These are phyloP conservation scores for Chlamydomonas eustigma DNA, from an alignment of 139 green algal species.

Conservation along the genomic window DNA sequence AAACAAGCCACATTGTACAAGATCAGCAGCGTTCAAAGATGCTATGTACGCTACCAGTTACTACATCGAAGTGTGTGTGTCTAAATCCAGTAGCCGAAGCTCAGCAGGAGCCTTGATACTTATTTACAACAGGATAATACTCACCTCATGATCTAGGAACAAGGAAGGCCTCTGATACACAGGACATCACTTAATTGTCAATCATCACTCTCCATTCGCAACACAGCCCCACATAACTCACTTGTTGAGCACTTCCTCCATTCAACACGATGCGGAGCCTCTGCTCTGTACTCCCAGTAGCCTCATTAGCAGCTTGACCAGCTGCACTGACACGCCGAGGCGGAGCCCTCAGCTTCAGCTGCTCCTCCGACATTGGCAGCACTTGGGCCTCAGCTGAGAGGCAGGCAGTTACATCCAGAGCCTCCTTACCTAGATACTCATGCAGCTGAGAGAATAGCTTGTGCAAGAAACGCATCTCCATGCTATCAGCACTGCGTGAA, in stretches of 20 bases:
- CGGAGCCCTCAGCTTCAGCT: neutral
- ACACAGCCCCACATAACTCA: neutral
- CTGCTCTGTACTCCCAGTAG: no score
- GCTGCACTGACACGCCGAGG: neutral
- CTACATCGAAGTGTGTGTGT: neutral
- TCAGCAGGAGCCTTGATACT: neutral
- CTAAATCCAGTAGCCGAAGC: neutral
- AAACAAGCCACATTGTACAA: neutral
- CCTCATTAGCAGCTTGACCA: neutral
- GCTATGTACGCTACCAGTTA: neutral
- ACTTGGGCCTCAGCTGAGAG: conserved; percentile 1
- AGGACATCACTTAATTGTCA: neutral
- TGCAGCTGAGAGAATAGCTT: conserved; percentile 11
- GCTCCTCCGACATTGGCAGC: neutral
- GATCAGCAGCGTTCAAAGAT: neutral
- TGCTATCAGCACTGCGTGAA: neutral
- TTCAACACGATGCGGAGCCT: neutral
- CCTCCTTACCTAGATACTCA: conserved; percentile 16
- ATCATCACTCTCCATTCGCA: neutral
- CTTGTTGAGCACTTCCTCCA: neutral
- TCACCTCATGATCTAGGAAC: no score
- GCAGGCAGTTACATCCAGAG: conserved; percentile 5
- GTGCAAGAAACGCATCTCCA: conserved; percentile 13
- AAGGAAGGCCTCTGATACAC: no score
- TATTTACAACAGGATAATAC: neutral